Conservation (phyloP, 768 basidiomycete species). For the Macrolepiota albuminosa region DNA sequence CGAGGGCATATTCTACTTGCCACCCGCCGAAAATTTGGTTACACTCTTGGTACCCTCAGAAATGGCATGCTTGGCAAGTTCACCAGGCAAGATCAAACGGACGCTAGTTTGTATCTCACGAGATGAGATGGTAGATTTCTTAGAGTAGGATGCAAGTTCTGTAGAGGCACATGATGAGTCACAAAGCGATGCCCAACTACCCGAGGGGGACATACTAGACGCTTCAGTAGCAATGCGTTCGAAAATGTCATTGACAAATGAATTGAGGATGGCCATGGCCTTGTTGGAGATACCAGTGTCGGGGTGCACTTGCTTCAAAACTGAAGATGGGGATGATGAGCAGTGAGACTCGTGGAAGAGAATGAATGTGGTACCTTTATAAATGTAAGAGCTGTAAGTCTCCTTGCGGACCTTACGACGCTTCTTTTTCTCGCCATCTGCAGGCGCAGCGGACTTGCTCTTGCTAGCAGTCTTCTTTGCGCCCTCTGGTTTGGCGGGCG, state of each 20-base stretch:
- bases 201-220: constrained; percentile 43
- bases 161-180: not conserved
- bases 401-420: constrained; percentile 77
- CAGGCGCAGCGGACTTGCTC: constrained; percentile 31
- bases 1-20: constrained; percentile 28
- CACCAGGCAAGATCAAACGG: constrained; percentile 79
- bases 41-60: constrained; percentile 53
- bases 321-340: constrained; percentile 27
- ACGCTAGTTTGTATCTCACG: constrained; percentile 87
- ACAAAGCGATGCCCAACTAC: not conserved
- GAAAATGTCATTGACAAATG: constrained; percentile 83
- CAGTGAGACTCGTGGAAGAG: not conserved
- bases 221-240: constrained; percentile 76
- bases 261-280: constrained; percentile 80
- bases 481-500: constrained; percentile 40
- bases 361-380: constrained; percentile 50
- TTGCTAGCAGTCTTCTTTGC: constrained; percentile 48
- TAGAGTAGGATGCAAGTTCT: constrained; percentile 83
- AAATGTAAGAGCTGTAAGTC: constrained; percentile 83
- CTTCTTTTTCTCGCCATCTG: constrained; percentile 74
- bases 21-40: constrained; percentile 49
- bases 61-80: constrained; percentile 85
- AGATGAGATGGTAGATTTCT: constrained; percentile 87
- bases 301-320: constrained; percentile 89
- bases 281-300: constrained; percentile 94